These are phyloP conservation scores for Inonotus obliquus DNA, from an alignment of 1,284 basidiomycete species.

Conservation along the genomic window DNA sequence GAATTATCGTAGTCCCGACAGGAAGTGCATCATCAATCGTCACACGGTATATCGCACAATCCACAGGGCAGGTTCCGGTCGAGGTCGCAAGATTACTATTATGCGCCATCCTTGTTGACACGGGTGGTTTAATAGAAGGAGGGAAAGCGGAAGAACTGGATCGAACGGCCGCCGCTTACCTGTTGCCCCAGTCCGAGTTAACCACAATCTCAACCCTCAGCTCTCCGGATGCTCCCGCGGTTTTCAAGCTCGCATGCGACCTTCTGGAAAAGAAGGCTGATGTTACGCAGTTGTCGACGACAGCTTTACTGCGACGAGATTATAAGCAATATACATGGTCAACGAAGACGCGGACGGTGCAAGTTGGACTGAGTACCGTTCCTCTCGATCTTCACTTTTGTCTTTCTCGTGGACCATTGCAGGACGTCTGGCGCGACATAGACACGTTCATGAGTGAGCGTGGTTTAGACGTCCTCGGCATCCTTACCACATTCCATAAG, in stretches of 20 bases:
- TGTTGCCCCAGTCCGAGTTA: conserved; percentile 47
- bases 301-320: conserved; percentile 83
- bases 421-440: conserved; percentile 42
- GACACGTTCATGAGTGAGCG: conserved; percentile 64
- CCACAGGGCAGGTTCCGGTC: conserved; percentile 35
- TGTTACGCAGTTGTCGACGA: conserved; percentile 62
- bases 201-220: background rate
- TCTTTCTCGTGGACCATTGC: conserved; percentile 33
- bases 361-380: conserved; percentile 74
- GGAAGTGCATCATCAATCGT: conserved; percentile 84
- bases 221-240: conserved; percentile 29
- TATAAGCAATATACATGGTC: conserved; percentile 82
- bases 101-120: conserved; percentile 80
- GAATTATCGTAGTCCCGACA: conserved; percentile 56
- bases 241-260: conserved; percentile 45
- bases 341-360: conserved; percentile 34
- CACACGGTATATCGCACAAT: conserved; percentile 41
- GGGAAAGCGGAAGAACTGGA: conserved; percentile 74
- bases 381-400: conserved; percentile 61
- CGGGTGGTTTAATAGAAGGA: conserved; percentile 66
- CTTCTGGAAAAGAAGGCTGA: conserved; percentile 64
- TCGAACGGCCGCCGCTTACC: conserved; percentile 51
- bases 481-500: conserved; percentile 66
- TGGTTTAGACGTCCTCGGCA: conserved; percentile 62
- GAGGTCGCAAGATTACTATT: conserved; percentile 79